These are phyloP conservation scores for Moniliella sp. DNA, from an alignment of 1,284 basidiomycete species.

Conservation along the genomic window DNA sequence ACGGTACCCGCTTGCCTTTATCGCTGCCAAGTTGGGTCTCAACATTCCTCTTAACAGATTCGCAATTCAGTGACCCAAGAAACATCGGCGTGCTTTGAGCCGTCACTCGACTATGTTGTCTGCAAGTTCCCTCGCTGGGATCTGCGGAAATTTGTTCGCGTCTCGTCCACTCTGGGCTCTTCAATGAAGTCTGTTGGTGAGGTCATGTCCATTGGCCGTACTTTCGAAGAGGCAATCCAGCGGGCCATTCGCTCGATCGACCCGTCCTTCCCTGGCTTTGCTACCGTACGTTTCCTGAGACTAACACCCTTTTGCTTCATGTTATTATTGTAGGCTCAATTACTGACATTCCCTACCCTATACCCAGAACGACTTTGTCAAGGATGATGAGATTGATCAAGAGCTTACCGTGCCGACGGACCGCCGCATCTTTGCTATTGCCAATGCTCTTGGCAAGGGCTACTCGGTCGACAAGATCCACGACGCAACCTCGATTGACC, in stretches of 20 bases:
- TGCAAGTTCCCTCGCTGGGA: constrained; percentile 99
- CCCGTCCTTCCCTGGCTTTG: constrained; percentile 76
- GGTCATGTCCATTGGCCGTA: constrained; percentile 94
- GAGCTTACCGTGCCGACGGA: constrained; percentile 72
- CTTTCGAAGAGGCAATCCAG: constrained; percentile 92
- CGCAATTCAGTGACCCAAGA: constrained; percentile 89
- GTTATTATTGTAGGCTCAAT: constrained; percentile 1
- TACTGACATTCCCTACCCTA: too few species aligned
- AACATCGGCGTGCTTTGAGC: constrained; percentile 92
- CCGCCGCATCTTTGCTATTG: constrained; percentile 74
- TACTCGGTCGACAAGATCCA: constrained; percentile 88
- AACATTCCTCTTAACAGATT: constrained; percentile 89
- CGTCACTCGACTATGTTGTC: constrained; percentile 83
- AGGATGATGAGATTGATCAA: constrained; percentile 51
- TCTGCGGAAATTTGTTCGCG: constrained; percentile 69
- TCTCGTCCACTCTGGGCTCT: constrained; percentile 25
- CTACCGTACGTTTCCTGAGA: constrained; percentile 44
- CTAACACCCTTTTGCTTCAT: background rate
- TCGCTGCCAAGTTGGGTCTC: constrained; percentile 87
- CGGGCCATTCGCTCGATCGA: constrained; percentile 93
- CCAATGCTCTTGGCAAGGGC: constrained; percentile 63
- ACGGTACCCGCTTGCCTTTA: constrained; percentile 92
- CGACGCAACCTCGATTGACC: constrained; percentile 93
- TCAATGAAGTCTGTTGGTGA: constrained; percentile 88
- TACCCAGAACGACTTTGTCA: constrained; percentile 55